A percentile compares a stretch with the other conserved stretches of the same genome.
Evolutionary conservation across 345 rosid genomes (phyloP).

Genomic region (Populus pruinosa): DNA sequence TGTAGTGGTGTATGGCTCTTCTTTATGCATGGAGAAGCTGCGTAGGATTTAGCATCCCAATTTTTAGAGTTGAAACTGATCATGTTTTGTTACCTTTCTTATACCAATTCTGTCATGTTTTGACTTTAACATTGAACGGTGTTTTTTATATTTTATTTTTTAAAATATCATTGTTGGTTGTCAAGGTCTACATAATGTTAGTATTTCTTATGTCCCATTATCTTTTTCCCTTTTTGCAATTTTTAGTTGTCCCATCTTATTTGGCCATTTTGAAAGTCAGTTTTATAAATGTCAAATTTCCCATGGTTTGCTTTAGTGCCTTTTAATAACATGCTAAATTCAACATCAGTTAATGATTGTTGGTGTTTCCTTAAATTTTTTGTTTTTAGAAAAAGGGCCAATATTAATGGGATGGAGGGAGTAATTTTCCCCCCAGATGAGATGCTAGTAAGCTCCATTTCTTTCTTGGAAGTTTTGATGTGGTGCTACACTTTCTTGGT

Average conservation of each 20-base stretch:
- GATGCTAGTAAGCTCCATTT: not conserved
- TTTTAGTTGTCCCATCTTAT: not conserved
- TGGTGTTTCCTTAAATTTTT: too few relatives aligned
- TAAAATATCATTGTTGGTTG: not conserved
- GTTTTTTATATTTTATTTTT: not conserved
- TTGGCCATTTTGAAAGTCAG: too few relatives aligned
- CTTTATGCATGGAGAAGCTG: not conserved
- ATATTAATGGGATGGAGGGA: too few relatives aligned
- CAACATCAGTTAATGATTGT: too few relatives aligned
- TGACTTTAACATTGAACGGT: not conserved
- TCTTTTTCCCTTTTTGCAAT: not conserved
- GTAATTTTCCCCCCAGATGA: not conserved
- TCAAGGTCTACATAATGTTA: not conserved
- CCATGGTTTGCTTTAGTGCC: too few relatives aligned
- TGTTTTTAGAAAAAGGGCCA: too few relatives aligned
- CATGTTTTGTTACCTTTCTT: not conserved
- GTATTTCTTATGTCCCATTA: not conserved
- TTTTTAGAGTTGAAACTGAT: not conserved
- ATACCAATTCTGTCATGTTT: not conserved
- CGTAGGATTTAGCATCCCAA: not conserved
- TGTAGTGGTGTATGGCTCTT: not conserved
- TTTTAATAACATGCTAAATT: too few relatives aligned
- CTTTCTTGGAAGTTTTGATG: not conserved
- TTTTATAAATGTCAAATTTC: too few relatives aligned
- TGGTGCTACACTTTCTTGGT: not conserved